Percentiles rank a stretch among this genome's conserved stretches.
Evolutionary conservation across 1,284 basidiomycete species (phyloP).

Genomic region (Cutaneotrichosporon cavernicola): DNA sequence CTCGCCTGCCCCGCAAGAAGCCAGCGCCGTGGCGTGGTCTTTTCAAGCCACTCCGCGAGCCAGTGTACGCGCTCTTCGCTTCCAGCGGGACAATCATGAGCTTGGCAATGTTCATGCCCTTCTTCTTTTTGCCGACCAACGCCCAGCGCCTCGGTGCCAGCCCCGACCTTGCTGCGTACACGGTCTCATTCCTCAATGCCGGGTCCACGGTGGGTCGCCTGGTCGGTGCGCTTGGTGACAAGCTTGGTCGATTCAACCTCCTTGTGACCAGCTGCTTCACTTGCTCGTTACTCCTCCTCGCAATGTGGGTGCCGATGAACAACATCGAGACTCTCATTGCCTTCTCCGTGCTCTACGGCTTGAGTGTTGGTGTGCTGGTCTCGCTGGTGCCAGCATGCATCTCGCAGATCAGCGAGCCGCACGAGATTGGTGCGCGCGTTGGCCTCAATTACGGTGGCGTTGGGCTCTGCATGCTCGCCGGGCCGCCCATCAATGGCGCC

Average conservation of each 20-base stretch:
- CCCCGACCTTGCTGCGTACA: constrained; percentile 33
- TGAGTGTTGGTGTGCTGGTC: constrained; percentile 35
- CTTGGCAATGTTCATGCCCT: constrained; percentile 40
- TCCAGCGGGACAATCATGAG: constrained; percentile 29
- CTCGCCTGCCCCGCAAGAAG: constrained; percentile 27
- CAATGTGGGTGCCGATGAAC: constrained; percentile 31
- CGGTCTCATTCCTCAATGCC: constrained; percentile 40
- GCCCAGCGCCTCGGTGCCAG: constrained; percentile 37
- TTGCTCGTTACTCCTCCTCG: constrained; percentile 27
- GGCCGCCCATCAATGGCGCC: constrained; percentile 49
- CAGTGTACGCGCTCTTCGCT: constrained; percentile 30
- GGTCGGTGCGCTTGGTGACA: constrained; percentile 18
- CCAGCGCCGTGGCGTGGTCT: constrained; percentile 26
- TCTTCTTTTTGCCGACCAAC: constrained; percentile 42
- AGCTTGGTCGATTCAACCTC: constrained; percentile 36
- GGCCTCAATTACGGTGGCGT: constrained; percentile 33
- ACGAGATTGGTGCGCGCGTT: constrained; percentile 37
- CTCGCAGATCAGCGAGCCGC: constrained; percentile 26
- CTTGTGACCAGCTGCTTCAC: constrained; percentile 31
- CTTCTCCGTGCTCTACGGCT: constrained; percentile 47
- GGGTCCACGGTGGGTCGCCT: constrained; percentile 34
- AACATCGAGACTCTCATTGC: constrained; percentile 36
- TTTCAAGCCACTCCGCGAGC: constrained; percentile 30
- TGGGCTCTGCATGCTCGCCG: constrained; percentile 39
- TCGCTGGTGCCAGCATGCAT: constrained; percentile 35